Base-by-base conservation (phyloP, 192 early-diverging fungal genomes). In the Coemansia sp. region DNA sequence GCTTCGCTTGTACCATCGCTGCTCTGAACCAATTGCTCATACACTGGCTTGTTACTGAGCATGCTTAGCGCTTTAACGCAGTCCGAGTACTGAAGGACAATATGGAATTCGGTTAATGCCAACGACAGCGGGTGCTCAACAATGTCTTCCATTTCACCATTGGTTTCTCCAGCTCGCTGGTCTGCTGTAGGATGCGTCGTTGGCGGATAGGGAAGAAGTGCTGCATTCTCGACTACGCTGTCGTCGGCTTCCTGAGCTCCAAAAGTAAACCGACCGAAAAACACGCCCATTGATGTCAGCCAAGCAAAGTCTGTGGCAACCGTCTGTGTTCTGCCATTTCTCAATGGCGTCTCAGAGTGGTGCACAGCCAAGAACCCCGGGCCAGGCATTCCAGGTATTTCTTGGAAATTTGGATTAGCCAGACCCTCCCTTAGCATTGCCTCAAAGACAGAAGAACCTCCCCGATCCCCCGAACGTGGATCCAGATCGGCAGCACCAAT, bases 201-300 rank as follows among this genome's bases (percentile, higher is more conserved):
- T 10, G 84, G 68, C 7, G 89, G 91, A 49, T 92, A 98, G 72
- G 93, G 94, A 41, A 97, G 82, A 2, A 98, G 74, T 48, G 92
- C 87, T 5, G 94, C 88, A 58, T 91, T 90, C 46, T 89, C 87
- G 7, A 95, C 87, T 2, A 96, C 88, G 66, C 90, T 90, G 62
- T 95, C 94, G 11, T 92, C 89, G 40, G 83, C 43, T 63, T 84
- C 83, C 72, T 92, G 90, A 1, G 87, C 87, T 5, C 89, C 91
- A 81, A 93, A 93, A 2, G 86, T 86, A 11, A 98, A 82, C 32
- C 87, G 86, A 41, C 96, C 95, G 68, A 90, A 89, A 66, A 93
- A 97, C 6, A 98, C 87, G 57, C 96, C 96, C 49, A 94, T 88
- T 1, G 84, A 88, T 5, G 95, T 96, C 64, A 94, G 67, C 97